phyloP scores from a whole-genome alignment of 2,329 filamentous ascomycete genomes.

The Bipolaris sorokiniana region DNA sequence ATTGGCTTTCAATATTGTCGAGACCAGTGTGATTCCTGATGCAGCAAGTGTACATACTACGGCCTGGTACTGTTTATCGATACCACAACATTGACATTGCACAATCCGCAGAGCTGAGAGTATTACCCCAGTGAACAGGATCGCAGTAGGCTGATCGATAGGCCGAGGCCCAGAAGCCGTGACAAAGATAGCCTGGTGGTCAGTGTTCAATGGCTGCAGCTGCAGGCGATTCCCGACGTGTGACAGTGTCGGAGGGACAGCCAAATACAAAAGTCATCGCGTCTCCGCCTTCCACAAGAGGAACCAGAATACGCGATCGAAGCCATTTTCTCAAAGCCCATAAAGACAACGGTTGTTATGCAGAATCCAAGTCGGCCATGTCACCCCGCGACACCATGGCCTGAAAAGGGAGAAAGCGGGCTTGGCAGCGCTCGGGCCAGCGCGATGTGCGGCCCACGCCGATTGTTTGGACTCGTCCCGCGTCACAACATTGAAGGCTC shows the following conservation, averaged over 20 bases:
- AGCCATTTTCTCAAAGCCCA: neutral
- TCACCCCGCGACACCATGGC: neutral
- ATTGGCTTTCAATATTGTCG: neutral
- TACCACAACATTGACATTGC: neutral
- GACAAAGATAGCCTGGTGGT: constrained; percentile 17
- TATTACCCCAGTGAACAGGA: neutral
- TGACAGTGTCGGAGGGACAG: neutral
- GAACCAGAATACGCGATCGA: neutral
- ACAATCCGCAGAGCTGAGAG: neutral
- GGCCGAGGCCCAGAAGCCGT: constrained; percentile 9
- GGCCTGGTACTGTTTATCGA: neutral
- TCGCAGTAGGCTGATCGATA: constrained; percentile 4
- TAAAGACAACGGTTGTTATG: neutral
- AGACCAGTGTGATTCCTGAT: neutral
- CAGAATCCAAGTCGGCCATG: neutral
- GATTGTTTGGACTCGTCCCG: constrained; percentile 30
- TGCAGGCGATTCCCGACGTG: constrained; percentile 12
- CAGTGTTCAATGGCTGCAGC: constrained; percentile 19
- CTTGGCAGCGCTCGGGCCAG: constrained; percentile 25
- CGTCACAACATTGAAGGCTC: constrained; percentile 25
- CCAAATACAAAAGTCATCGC: neutral
- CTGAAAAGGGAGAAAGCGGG: constrained; percentile 9
- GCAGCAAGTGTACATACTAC: neutral
- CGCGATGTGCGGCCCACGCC: constrained; percentile 20
- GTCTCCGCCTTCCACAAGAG: neutral